phyloP scores from a whole-genome alignment of 441 rosid species.

The Theobroma grandiflorum region DNA sequence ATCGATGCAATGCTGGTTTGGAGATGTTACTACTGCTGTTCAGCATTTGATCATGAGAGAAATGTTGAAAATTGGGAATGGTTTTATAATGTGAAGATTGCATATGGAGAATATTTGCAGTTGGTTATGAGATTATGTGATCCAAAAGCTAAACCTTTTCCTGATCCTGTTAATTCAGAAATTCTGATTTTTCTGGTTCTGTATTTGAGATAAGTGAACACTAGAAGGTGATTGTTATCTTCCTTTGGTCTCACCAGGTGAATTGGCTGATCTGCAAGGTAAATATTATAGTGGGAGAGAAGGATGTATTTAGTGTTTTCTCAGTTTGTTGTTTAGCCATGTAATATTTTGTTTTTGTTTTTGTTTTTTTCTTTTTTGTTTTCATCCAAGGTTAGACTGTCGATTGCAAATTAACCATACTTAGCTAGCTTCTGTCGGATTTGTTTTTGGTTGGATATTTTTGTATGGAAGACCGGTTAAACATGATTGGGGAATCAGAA shows the following conservation, averaged over 20 bases:
- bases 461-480: slow-evolving; percentile 34
- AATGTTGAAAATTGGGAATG: slow-evolving; percentile 12
- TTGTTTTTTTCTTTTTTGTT: background rate
- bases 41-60: slow-evolving; percentile 40
- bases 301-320: slow-evolving; percentile 24
- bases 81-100: slow-evolving; percentile 6
- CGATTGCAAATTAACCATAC: background rate
- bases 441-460: slow-evolving; percentile 30
- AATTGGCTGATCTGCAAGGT: slow-evolving; percentile 36
- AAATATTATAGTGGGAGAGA: slow-evolving; percentile 23
- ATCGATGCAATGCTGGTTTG: background rate
- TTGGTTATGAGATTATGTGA: slow-evolving; percentile 4
- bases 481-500: slow-evolving; percentile 13
- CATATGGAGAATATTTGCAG: background rate
- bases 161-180: slow-evolving; percentile 30
- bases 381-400: background rate
- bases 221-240: slow-evolving; percentile 54
- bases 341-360: background rate
- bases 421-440: slow-evolving; percentile 20
- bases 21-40: slow-evolving; percentile 26
- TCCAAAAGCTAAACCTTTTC: background rate
- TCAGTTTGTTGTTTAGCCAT: slow-evolving; percentile 9
- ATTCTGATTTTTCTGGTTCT: slow-evolving; percentile 35
- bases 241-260: slow-evolving; percentile 48
- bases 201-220: slow-evolving; percentile 40